Base-by-base conservation (phyloP, 495 filamentous ascomycete genomes). In the Podospora pseudoanserina region DNA sequence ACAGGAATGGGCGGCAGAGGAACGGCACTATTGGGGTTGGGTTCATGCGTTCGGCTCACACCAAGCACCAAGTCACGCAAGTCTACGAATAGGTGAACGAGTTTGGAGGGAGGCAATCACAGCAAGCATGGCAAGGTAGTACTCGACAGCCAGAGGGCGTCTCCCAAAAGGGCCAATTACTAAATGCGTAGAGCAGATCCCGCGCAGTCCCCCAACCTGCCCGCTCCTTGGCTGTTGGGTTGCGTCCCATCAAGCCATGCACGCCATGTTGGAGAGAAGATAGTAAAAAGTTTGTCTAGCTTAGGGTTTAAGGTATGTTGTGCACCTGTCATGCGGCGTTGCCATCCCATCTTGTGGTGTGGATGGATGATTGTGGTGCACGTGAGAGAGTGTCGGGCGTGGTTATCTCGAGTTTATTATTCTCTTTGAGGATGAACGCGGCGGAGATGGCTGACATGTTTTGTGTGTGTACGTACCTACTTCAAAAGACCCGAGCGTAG, bases 21-120 rank as follows among this genome's bases (percentile, higher is more conserved):
- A 63, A 32, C 28, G 32, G 61, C 61, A 32, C 61, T 63, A 63
- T 63, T 49, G 61, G 20, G 32, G 28, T 23, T 63, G 18, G 59
- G 30, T 39, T 63, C 27, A 63, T 63, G 32, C 28, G 27, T 39
- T 19, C 61, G 32, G 16, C 30, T n/a, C 30, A 32, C 49, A 63
- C 61, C 55, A 58, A 58, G 55, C n/a, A 49, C 61, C 61, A 28
- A 39, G 27, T 39, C 39, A 49, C 39, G 39, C 39, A 49, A 49
- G 39, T 49, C 32, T 34, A 16, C 60, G 60, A 34, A 34, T 26
- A 30, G 30, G 26, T 34, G 27, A 62, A 62, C 18, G 55, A 26
- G 55, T 20, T 23, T 58, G 55, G 55, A 27, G 27, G 26, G 39
- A 16, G 9, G 39, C 15, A 49, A 49, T 49, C 39, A 49, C 39